These are phyloP conservation scores for Colletotrichum echinochloae DNA, from an alignment of 2,329 filamentous ascomycete genomes.

Conservation along the genomic window DNA sequence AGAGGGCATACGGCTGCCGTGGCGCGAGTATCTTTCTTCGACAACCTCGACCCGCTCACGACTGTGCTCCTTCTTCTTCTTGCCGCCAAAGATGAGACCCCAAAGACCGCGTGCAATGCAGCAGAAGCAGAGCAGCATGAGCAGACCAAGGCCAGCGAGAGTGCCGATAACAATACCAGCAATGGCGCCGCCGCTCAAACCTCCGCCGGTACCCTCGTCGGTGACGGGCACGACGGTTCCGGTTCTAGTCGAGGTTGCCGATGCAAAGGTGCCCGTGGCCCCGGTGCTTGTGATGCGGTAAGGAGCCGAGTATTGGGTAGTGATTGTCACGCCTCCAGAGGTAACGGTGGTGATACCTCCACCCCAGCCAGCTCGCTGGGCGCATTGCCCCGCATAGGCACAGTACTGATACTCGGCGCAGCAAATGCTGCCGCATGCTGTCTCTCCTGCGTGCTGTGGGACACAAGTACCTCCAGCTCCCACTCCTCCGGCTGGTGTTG, in stretches of 20 bases:
- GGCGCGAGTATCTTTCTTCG: slow-evolving; percentile 71
- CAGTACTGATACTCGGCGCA: slow-evolving; percentile 79
- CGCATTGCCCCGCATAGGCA: slow-evolving; percentile 68
- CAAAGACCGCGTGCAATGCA: slow-evolving; percentile 75
- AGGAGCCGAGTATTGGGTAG: slow-evolving; percentile 65
- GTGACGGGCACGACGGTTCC: slow-evolving; percentile 58
- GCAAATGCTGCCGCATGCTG: slow-evolving; percentile 76
- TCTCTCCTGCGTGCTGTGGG: slow-evolving; percentile 64
- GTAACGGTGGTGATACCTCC: slow-evolving; percentile 56
- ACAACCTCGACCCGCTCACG: slow-evolving; percentile 69
- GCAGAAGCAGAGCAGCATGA: slow-evolving; percentile 80
- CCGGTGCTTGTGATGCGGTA: slow-evolving; percentile 67
- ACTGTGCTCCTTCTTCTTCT: slow-evolving; percentile 59
- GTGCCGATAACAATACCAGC: slow-evolving; percentile 84
- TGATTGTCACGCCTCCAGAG: slow-evolving; percentile 59
- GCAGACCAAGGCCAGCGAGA: slow-evolving; percentile 73
- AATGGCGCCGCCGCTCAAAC: slow-evolving; percentile 78
- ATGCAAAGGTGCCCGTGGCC: slow-evolving; percentile 64
- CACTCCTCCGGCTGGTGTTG: slow-evolving; percentile 50
- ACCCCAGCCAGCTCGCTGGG: slow-evolving; percentile 53
- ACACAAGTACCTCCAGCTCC: slow-evolving; percentile 58
- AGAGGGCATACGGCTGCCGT: slow-evolving; percentile 56
- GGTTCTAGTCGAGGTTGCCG: slow-evolving; percentile 66
- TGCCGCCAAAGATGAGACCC: slow-evolving; percentile 72
- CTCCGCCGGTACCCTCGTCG: slow-evolving; percentile 51